Evolutionary conservation across 2,329 filamentous ascomycete species (phyloP).

Genomic region (Westerdykella ornata): DNA sequence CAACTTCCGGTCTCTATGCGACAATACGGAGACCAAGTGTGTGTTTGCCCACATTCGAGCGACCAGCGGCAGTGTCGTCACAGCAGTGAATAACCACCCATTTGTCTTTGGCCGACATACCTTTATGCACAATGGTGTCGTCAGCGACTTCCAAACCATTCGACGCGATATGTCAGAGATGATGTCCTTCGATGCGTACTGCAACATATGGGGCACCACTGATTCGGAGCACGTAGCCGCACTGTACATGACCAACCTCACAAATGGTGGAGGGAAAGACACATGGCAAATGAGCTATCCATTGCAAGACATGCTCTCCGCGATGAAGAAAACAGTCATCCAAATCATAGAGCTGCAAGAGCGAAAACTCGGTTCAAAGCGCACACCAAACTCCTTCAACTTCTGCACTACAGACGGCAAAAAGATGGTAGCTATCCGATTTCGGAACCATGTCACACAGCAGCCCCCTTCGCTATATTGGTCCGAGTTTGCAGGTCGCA

Average conservation of each 20-base stretch:
- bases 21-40: slow-evolving; percentile 46
- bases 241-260: slow-evolving; percentile 45
- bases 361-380: slow-evolving; percentile 35
- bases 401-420: slow-evolving; percentile 48
- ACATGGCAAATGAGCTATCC: slow-evolving; percentile 42
- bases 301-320: slow-evolving; percentile 39
- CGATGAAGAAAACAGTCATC: slow-evolving; percentile 44
- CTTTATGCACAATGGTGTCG: slow-evolving; percentile 53
- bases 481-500: slow-evolving; percentile 45
- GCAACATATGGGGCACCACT: slow-evolving; percentile 45
- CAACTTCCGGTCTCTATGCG: slow-evolving; percentile 49
- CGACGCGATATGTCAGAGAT: slow-evolving; percentile 42
- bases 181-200: slow-evolving; percentile 45
- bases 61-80: slow-evolving; percentile 44
- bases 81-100: slow-evolving; percentile 49
- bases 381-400: slow-evolving; percentile 47
- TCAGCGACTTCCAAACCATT: slow-evolving; percentile 44
- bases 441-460: slow-evolving; percentile 47
- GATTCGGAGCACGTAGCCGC: slow-evolving; percentile 50
- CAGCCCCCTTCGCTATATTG: slow-evolving; percentile 50
- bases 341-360: slow-evolving; percentile 45
- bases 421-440: slow-evolving; percentile 46
- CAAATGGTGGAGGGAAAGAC: slow-evolving; percentile 31
- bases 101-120: slow-evolving; percentile 50
- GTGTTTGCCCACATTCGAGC: slow-evolving; percentile 51